phyloP scores from a whole-genome alignment of 2,329 filamentous ascomycete genomes.

The Penicillium paneum region DNA sequence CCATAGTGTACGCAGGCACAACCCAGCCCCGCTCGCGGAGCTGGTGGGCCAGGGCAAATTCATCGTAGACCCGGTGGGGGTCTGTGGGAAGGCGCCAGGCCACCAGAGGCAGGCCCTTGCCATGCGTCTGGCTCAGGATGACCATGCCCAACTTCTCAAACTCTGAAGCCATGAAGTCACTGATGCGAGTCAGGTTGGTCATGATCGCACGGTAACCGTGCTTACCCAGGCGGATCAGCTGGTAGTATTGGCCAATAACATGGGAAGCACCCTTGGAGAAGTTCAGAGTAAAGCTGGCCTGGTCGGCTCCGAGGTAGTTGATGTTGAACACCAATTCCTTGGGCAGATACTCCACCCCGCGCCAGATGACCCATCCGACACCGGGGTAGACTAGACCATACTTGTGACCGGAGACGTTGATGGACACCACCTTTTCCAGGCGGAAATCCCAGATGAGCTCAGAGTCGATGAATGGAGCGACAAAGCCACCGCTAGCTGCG shows the following conservation, averaged over 20 bases:
- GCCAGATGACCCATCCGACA: slow-evolving; percentile 92
- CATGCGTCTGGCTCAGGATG: slow-evolving; percentile 78
- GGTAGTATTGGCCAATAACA: slow-evolving; percentile 96
- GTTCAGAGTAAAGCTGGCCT: slow-evolving; percentile 94
- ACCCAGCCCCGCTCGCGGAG: slow-evolving; percentile 87
- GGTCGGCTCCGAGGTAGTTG: slow-evolving; percentile 95
- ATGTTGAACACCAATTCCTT: slow-evolving; percentile 97
- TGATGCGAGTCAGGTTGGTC: slow-evolving; percentile 84
- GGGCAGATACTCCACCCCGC: slow-evolving; percentile 75
- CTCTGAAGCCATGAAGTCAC: slow-evolving; percentile 76
- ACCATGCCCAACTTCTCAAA: slow-evolving; percentile 75
- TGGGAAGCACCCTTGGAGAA: slow-evolving; percentile 95
- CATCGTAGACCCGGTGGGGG: slow-evolving; percentile 60
- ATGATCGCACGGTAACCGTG: slow-evolving; percentile 90
- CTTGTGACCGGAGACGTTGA: slow-evolving; percentile 94
- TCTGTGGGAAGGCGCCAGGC: slow-evolving; percentile 73
- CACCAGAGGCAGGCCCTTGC: slow-evolving; percentile 80
- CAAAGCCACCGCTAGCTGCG: slow-evolving; percentile 87
- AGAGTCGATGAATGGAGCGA: slow-evolving; percentile 84
- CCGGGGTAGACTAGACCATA: slow-evolving; percentile 78
- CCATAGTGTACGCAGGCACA: slow-evolving; percentile 96
- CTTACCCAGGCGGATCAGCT: slow-evolving; percentile 91
- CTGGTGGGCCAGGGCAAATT: slow-evolving; percentile 78
- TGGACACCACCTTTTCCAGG: slow-evolving; percentile 81
- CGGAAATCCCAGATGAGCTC: slow-evolving; percentile 89